Evolutionary conservation across 495 filamentous ascomycete species (phyloP).

Genomic region (Penicillium alfredii): DNA sequence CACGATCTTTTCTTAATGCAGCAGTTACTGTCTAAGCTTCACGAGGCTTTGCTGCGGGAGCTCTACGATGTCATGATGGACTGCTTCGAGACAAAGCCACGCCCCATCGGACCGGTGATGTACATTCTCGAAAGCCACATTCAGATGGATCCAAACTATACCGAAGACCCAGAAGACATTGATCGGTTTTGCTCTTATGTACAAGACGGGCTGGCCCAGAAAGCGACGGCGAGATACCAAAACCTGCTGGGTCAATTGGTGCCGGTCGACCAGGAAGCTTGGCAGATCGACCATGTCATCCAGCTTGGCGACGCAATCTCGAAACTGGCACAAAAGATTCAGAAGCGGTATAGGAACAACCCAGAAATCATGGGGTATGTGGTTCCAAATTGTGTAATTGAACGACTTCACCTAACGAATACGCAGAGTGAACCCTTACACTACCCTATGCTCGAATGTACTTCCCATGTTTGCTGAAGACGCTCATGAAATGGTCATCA

Average conservation of each 20-base stretch:
- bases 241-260: constrained; percentile 65
- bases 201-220: constrained; percentile 61
- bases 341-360: constrained; percentile 85
- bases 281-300: constrained; percentile 83
- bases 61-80: constrained; percentile 80
- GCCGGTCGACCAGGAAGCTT: constrained; percentile 65
- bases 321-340: constrained; percentile 74
- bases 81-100: constrained; percentile 78
- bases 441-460: constrained; percentile 71
- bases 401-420: constrained; percentile 18
- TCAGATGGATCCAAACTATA: constrained; percentile 69
- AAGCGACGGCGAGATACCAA: constrained; percentile 69
- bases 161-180: constrained; percentile 58
- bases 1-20: constrained; percentile 71
- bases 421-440: constrained; percentile 65
- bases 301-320: constrained; percentile 80
- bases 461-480: constrained; percentile 88
- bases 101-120: constrained; percentile 75
- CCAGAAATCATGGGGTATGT: constrained; percentile 79
- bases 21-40: constrained; percentile 63
- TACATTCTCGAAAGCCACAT: constrained; percentile 81
- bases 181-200: constrained; percentile 64
- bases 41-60: constrained; percentile 81
- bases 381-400: not conserved
- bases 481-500: constrained; percentile 69